Percentiles rank a stretch among this genome's conserved stretches.
phyloP scores from a whole-genome alignment of 345 rosid species.

The Punica granatum region DNA sequence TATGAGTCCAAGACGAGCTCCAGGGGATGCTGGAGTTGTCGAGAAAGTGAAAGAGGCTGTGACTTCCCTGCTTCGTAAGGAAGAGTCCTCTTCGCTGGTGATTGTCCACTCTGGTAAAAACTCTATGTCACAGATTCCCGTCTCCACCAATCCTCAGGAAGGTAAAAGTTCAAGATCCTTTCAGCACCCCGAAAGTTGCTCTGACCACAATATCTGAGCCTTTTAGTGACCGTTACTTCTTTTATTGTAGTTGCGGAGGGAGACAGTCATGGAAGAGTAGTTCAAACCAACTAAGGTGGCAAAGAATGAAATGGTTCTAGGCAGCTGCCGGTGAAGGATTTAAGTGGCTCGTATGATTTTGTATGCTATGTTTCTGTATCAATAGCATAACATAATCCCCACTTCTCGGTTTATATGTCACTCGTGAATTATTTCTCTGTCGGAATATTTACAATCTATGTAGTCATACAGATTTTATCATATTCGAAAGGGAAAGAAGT shows the following conservation, averaged over 20 bases:
- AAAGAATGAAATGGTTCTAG: background rate
- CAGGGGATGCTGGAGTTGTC: constrained; percentile 31
- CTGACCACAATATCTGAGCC: background rate
- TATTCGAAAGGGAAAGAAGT: background rate
- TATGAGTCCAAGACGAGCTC: constrained; percentile 44
- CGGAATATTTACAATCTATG: background rate
- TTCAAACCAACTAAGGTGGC: constrained; percentile 3
- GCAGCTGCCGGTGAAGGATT: background rate
- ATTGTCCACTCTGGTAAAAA: constrained; percentile 20
- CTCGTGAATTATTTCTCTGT: background rate
- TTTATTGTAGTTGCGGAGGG: constrained; percentile 44
- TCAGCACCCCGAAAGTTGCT: too few species aligned
- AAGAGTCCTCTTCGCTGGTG: constrained; percentile 16
- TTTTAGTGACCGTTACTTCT: background rate
- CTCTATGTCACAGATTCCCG: constrained; percentile 25
- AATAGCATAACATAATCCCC: background rate
- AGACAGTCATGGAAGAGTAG: constrained; percentile 47
- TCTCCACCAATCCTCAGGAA: constrained; percentile 32
- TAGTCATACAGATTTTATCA: background rate
- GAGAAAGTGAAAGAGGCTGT: constrained; percentile 38
- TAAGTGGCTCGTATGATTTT: background rate
- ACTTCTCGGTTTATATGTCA: background rate
- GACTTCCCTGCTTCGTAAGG: constrained; percentile 28
- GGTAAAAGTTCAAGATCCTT: constrained; percentile 23
- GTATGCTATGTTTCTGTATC: background rate